These are phyloP conservation scores for Hyaloscypha hepaticicola DNA, from an alignment of 495 filamentous ascomycete species.

Conservation along the genomic window DNA sequence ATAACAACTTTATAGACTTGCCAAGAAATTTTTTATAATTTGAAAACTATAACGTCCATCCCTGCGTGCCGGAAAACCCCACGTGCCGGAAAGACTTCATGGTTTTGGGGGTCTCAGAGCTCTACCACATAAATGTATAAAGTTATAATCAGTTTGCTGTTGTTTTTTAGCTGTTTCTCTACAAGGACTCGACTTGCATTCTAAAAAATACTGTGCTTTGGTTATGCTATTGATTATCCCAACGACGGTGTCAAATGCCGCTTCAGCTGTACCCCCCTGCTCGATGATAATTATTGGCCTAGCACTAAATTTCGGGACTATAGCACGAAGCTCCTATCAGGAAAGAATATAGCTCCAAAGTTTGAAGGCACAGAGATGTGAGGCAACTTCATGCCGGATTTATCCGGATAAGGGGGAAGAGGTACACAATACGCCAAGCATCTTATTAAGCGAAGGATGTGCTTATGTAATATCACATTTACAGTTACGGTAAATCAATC, in stretches of 20 bases:
- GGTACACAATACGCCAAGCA: background rate
- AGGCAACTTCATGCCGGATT: background rate
- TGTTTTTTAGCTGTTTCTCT: conserved; percentile 20
- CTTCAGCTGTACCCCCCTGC: conserved; percentile 16
- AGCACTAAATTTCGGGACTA: conserved; percentile 15
- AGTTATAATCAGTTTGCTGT: conserved; percentile 11
- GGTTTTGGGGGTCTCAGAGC: no score
- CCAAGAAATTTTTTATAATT: no score
- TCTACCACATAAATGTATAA: conserved; percentile 17
- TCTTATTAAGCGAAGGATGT: background rate
- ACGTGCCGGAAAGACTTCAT: no score
- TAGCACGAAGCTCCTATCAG: conserved; percentile 5
- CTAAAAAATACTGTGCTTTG: conserved; percentile 11
- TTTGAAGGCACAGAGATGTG: background rate
- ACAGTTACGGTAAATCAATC: conserved; percentile 5
- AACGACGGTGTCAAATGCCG: conserved; percentile 12
- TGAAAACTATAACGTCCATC: no score
- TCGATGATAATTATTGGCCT: conserved; percentile 19
- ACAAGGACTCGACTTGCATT: conserved; percentile 10
- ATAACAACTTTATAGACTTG: no score
- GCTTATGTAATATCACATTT: background rate
- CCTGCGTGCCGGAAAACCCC: no score
- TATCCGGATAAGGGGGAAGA: background rate
- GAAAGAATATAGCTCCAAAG: conserved; percentile 1
- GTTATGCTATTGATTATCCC: conserved; percentile 16